Conservation (phyloP, 306 rosid species). For the Bauhinia variegata region DNA sequence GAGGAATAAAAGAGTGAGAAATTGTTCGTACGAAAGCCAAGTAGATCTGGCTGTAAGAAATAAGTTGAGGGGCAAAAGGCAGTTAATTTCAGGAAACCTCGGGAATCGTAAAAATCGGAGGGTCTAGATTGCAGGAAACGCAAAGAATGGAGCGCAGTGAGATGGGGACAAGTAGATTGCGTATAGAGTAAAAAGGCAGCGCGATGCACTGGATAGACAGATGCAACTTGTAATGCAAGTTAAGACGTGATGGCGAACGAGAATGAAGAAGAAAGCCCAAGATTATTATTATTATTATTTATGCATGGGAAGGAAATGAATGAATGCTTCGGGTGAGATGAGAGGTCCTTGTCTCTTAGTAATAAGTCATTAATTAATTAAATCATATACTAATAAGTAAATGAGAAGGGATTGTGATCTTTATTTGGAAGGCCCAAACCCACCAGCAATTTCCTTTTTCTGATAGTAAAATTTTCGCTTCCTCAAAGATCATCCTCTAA, state of each 20-base stretch:
- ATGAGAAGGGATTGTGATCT: too few relatives aligned
- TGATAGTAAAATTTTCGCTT: too few relatives aligned
- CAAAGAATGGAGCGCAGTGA: background rate
- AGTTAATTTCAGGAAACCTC: conserved; percentile 36
- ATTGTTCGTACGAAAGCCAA: conserved; percentile 5
- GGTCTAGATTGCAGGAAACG: conserved; percentile 46
- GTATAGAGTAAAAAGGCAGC: conserved; percentile 2
- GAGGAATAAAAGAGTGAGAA: background rate
- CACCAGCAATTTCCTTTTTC: too few relatives aligned
- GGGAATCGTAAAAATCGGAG: conserved; percentile 31
- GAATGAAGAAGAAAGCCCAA: conserved; percentile 1
- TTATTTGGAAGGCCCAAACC: too few relatives aligned
- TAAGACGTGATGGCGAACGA: background rate
- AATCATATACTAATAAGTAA: too few relatives aligned
- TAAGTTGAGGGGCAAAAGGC: background rate
- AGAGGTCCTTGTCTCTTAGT: too few relatives aligned
- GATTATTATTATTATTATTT: too few relatives aligned
- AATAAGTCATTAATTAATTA: too few relatives aligned
- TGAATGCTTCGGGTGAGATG: too few relatives aligned
- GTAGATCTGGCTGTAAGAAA: conserved; percentile 44
- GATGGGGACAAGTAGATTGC: conserved; percentile 44
- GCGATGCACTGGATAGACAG: conserved; percentile 12
- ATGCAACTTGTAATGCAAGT: too few relatives aligned
- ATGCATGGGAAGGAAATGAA: too few relatives aligned
- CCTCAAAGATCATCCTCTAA: too few relatives aligned